phyloP scores from a whole-genome alignment of 768 basidiomycete species.

The Pleurotus sapidus region DNA sequence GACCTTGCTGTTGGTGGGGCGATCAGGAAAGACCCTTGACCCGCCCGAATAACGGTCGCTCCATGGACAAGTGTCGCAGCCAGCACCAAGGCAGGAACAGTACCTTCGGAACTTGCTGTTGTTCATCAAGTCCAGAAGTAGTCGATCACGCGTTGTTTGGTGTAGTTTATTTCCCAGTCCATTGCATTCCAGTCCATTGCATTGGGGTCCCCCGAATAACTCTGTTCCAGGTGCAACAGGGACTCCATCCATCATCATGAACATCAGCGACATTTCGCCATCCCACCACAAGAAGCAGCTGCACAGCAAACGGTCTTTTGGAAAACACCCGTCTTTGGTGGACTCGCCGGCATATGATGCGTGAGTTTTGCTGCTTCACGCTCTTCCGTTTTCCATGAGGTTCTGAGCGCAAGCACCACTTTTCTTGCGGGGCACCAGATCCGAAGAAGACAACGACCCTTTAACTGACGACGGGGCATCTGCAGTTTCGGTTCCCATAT shows the following conservation, averaged over 20 bases:
- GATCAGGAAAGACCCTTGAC: no score
- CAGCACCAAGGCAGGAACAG: no score
- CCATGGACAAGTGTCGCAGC: no score
- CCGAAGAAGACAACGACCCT: conserved; percentile 87
- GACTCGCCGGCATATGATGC: conserved; percentile 82
- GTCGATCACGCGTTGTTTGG: background rate
- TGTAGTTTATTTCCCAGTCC: background rate
- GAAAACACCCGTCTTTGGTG: conserved; percentile 56
- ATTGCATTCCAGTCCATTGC: background rate
- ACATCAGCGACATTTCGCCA: conserved; percentile 1
- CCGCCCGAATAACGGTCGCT: no score
- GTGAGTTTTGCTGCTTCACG: conserved; percentile 28
- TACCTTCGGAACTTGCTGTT: no score
- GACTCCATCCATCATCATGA: background rate
- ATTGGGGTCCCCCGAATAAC: background rate
- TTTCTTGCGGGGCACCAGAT: conserved; percentile 37
- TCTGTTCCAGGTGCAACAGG: no score
- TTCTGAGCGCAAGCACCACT: background rate
- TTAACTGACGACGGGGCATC: conserved; percentile 73
- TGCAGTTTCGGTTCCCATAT: conserved; percentile 42
- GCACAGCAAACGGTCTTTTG: conserved; percentile 66
- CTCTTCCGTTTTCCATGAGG: background rate
- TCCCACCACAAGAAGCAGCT: conserved; percentile 31
- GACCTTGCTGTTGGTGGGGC: no score
- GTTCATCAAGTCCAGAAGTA: no score